Conservation (phyloP, 306 rosid species). For the Prunus mira region DNA sequence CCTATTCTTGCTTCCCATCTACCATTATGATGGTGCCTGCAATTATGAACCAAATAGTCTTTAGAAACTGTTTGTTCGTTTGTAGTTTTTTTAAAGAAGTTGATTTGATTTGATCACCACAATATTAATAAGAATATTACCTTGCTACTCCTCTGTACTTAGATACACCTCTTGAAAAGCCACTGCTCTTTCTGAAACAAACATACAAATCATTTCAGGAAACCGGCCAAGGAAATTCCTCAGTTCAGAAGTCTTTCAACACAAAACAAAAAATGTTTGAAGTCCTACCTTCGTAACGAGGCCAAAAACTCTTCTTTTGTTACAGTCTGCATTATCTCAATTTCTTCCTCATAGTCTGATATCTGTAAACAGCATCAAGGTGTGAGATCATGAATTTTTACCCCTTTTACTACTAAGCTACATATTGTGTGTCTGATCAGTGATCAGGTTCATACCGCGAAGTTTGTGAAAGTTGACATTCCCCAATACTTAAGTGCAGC, state of each 20-base stretch:
- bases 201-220: background rate
- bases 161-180: slow-evolving; percentile 93
- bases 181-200: slow-evolving; percentile 76
- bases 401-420: background rate
- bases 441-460: slow-evolving; percentile 46
- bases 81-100: background rate
- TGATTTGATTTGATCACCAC: background rate
- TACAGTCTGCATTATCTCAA: slow-evolving; percentile 65
- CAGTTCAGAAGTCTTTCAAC: background rate
- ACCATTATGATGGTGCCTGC: slow-evolving; percentile 47
- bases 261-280: background rate
- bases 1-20: slow-evolving; percentile 99
- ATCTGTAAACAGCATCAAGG: slow-evolving; percentile 33
- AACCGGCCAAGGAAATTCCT: background rate
- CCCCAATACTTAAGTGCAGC: slow-evolving; percentile 96
- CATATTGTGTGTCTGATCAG: background rate
- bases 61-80: background rate
- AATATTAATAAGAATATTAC: background rate
- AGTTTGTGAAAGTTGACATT: slow-evolving; percentile 72
- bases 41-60: background rate
- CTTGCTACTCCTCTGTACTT: slow-evolving; percentile 94
- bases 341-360: slow-evolving; percentile 64
- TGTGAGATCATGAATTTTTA: background rate
- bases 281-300: slow-evolving; percentile 69
- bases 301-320: slow-evolving; percentile 89